Evolutionary conservation across 306 rosid genomes (phyloP).

Genomic region (Cercis canadensis): DNA sequence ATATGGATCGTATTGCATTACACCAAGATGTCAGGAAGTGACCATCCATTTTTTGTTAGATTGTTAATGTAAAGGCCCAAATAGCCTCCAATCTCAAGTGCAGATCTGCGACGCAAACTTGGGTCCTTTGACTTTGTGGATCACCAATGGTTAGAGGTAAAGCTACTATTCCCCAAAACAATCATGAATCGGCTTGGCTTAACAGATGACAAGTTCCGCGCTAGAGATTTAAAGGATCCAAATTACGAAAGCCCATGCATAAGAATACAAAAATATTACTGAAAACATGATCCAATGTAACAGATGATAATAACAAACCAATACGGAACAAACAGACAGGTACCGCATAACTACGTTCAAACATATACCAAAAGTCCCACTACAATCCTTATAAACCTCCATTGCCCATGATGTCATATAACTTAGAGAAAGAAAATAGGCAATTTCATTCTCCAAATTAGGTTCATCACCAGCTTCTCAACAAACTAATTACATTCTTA

Average conservation of each 20-base stretch:
- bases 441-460: slow-evolving; percentile 32
- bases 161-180: too few relatives aligned
- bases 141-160: too few relatives aligned
- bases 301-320: slow-evolving; percentile 36
- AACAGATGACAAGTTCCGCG: not conserved
- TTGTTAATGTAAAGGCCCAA: too few relatives aligned
- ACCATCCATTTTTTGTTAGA: too few relatives aligned
- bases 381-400: slow-evolving; percentile 28
- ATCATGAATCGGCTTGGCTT: too few relatives aligned
- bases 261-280: slow-evolving; percentile 26
- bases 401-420: not conserved
- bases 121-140: too few relatives aligned
- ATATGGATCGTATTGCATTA: too few relatives aligned
- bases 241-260: slow-evolving; percentile 30
- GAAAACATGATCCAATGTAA: slow-evolving; percentile 38
- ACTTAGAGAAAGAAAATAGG: slow-evolving; percentile 30
- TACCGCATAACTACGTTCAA: slow-evolving; percentile 31
- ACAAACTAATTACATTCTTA: slow-evolving; percentile 47
- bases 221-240: slow-evolving; percentile 13
- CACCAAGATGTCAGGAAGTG: too few relatives aligned
- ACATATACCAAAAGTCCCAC: slow-evolving; percentile 41
- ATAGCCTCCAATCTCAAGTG: too few relatives aligned
- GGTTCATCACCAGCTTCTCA: slow-evolving; percentile 38
- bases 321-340: slow-evolving; percentile 43
- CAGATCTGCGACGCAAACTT: too few relatives aligned